These are phyloP conservation scores for Hanseniaspora singularis DNA, from an alignment of 805 yeast genomes.

Conservation along the genomic window DNA sequence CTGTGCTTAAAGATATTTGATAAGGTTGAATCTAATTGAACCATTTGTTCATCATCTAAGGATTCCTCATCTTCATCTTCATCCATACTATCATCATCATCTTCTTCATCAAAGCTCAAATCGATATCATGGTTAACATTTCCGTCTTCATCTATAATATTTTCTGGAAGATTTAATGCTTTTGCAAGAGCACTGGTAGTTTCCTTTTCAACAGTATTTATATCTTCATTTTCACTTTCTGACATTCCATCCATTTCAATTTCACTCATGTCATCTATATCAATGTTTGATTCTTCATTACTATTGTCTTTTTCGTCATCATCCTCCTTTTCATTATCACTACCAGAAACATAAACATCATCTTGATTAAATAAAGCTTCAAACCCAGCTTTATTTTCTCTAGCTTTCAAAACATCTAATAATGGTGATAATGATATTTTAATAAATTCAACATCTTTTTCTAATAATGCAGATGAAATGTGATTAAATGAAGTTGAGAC, in stretches of 20 bases:
- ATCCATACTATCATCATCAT: constrained; percentile 29
- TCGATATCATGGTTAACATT: constrained; percentile 39
- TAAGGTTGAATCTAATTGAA: constrained; percentile 78
- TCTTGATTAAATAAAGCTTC: constrained; percentile 58
- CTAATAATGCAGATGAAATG: constrained; percentile 28
- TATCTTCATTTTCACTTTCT: constrained; percentile 22
- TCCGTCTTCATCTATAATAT: constrained; percentile 33
- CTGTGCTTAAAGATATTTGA: constrained; percentile 77
- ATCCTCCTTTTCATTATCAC: constrained; percentile 23
- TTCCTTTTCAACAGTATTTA: constrained; percentile 36
- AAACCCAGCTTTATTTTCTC: constrained; percentile 76
- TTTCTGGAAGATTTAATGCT: constrained; percentile 55
- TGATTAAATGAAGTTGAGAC: constrained; percentile 1
- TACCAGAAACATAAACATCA: constrained; percentile 32
- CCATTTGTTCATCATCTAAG: constrained; percentile 94
- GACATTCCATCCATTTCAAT: constrained; percentile 22
- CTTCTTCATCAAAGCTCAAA: constrained; percentile 30
- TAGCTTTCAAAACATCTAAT: constrained; percentile 45
- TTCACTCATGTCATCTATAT: constrained; percentile 26
- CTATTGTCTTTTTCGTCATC: constrained; percentile 24
- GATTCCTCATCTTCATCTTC: constrained; percentile 59
- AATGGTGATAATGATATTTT: constrained; percentile 40
- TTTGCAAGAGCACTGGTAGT: constrained; percentile 56
- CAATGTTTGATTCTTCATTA: constrained; percentile 26
- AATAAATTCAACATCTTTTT: constrained; percentile 46